These are phyloP conservation scores for Fagopyrum esculentum DNA, from an alignment of 148 eudicot genomes.

Conservation along the genomic window DNA sequence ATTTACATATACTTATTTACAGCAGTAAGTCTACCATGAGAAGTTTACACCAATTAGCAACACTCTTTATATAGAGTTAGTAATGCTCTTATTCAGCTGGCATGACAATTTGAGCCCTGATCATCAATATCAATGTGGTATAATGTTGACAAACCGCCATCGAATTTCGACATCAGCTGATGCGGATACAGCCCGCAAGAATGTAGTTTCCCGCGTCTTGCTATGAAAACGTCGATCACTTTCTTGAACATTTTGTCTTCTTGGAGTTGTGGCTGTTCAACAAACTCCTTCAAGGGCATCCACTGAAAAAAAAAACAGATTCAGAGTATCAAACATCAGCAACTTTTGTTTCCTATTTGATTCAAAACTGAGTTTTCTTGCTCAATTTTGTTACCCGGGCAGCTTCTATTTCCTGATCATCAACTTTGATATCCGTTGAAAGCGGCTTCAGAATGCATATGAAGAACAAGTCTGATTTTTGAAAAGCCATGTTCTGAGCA, in stretches of 20 bases:
- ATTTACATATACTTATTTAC: conserved; percentile 1
- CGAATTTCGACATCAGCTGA: conserved; percentile 58
- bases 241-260: conserved; percentile 72
- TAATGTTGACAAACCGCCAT: conserved; percentile 55
- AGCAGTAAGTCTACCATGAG: background rate
- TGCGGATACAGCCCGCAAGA: conserved; percentile 59
- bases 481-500: conserved; percentile 79
- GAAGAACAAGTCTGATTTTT: conserved; percentile 90
- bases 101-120: conserved; percentile 38
- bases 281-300: conserved; percentile 81
- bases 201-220: conserved; percentile 59
- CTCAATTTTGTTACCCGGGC: conserved; percentile 50
- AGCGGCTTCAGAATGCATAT: conserved; percentile 69
- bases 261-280: conserved; percentile 57
- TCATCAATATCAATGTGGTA: conserved; percentile 56
- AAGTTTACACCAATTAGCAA: background rate
- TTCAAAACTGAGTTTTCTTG: too few relatives aligned
- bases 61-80: background rate
- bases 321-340: background rate
- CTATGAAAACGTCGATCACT: conserved; percentile 56
- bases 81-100: conserved; percentile 16
- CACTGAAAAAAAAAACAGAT: conserved; percentile 39
- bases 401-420: conserved; percentile 69
- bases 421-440: conserved; percentile 53
- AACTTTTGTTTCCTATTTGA: too few relatives aligned